phyloP scores from a whole-genome alignment of 2,329 filamentous ascomycete species.

The Pseudogymnoascus sp. region DNA sequence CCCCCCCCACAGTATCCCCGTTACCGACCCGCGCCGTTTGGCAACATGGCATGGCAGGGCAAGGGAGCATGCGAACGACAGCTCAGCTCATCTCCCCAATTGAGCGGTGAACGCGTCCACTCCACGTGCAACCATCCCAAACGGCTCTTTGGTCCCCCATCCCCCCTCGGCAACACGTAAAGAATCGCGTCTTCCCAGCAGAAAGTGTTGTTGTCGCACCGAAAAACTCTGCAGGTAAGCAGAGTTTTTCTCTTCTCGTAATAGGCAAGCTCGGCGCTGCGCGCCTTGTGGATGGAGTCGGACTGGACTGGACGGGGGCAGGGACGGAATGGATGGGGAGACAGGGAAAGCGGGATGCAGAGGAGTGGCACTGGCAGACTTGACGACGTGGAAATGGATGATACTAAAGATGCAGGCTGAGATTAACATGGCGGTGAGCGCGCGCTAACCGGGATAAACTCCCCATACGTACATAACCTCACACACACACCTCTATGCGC shows the following conservation, averaged over 20 bases:
- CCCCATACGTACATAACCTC: no score
- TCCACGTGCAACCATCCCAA: background rate
- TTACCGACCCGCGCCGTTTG: background rate
- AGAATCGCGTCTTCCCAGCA: constrained; percentile 6
- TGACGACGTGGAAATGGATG: background rate
- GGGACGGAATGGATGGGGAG: background rate
- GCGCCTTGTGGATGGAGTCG: background rate
- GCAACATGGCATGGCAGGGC: background rate
- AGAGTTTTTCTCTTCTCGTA: no score
- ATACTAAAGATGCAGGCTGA: background rate
- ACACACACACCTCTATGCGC: no score
- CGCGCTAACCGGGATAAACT: background rate
- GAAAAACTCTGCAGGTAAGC: no score
- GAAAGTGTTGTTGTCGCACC: background rate
- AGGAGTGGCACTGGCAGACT: background rate
- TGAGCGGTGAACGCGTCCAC: background rate
- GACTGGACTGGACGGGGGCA: background rate
- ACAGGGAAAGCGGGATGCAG: no score
- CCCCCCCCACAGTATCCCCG: background rate
- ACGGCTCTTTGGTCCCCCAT: background rate
- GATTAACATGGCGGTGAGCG: constrained; percentile 4
- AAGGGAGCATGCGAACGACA: no score
- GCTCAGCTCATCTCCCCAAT: constrained; percentile 1
- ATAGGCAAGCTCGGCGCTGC: background rate
- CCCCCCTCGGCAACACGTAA: background rate